phyloP scores from a whole-genome alignment of 169 alveolate genomes.

The Cryptosporidium sp. region DNA sequence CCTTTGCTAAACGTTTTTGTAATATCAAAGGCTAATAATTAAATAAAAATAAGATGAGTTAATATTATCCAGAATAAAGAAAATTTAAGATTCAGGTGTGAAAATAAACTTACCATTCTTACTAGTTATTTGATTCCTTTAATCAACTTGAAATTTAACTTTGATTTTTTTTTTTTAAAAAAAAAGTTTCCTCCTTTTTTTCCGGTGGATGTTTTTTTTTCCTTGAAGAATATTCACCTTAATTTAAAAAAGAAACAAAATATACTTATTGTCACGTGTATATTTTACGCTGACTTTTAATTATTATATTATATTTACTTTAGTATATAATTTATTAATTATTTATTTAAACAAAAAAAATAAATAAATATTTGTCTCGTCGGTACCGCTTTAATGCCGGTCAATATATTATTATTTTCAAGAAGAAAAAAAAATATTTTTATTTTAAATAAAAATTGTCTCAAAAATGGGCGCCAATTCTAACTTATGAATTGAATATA shows the following conservation, averaged over 20 bases:
- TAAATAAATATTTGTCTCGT: constrained; percentile 20
- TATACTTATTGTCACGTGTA: not conserved
- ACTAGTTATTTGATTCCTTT: not conserved
- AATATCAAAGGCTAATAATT: constrained; percentile 88
- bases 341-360: not conserved
- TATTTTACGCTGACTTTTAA: not conserved
- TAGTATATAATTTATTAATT: not conserved
- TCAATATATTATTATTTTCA: not conserved
- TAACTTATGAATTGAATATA: not conserved
- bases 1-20: constrained; percentile 97
- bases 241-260: not conserved
- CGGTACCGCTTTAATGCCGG: constrained; percentile 27
- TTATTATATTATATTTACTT: not conserved
- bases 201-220: constrained; percentile 6
- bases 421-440: not conserved
- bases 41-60: not conserved
- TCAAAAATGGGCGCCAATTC: constrained; percentile 8
- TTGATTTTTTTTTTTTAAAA: not conserved
- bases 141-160: not conserved
- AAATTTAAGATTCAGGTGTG: not conserved
- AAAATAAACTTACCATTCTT: constrained; percentile 28
- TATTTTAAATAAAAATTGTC: not conserved
- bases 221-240: constrained; percentile 1
- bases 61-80: not conserved
- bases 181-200: not conserved